A percentile compares a stretch with the other conserved stretches of the same genome.
These are phyloP conservation scores for Nidula niveotomentosa DNA, from an alignment of 1,284 basidiomycete genomes.

Conservation along the genomic window DNA sequence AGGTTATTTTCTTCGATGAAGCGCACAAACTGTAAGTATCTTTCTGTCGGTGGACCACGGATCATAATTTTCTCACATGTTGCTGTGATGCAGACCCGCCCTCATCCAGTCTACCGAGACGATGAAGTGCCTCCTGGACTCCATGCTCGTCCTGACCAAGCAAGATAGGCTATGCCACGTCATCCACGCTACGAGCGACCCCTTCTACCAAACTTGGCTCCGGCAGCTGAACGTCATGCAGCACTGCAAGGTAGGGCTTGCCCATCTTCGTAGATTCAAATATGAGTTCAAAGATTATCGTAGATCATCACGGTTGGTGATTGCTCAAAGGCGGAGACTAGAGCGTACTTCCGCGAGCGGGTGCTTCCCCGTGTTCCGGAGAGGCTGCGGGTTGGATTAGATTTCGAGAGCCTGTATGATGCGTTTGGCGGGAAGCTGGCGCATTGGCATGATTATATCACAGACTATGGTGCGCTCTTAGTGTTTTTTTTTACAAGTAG, in stretches of 20 bases:
- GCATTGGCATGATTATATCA: slow-evolving; percentile 77
- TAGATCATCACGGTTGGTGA: slow-evolving; percentile 80
- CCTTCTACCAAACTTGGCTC: slow-evolving; percentile 83
- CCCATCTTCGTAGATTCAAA: neutral
- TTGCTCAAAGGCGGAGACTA: slow-evolving; percentile 68
- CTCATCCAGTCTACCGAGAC: slow-evolving; percentile 74
- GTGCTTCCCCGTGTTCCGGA: slow-evolving; percentile 66
- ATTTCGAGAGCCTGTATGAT: slow-evolving; percentile 72
- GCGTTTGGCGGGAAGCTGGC: slow-evolving; percentile 82
- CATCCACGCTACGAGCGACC: slow-evolving; percentile 81
- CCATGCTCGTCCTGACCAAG: slow-evolving; percentile 83
- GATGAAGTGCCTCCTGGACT: slow-evolving; percentile 81
- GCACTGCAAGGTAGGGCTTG: slow-evolving; percentile 63
- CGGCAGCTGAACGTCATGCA: slow-evolving; percentile 75
- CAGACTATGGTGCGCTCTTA: slow-evolving; percentile 59
- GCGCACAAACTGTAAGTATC: slow-evolving; percentile 71
- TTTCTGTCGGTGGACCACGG: neutral
- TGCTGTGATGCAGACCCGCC: slow-evolving; percentile 46
- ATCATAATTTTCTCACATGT: slow-evolving; percentile 6
- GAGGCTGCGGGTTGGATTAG: slow-evolving; percentile 44
- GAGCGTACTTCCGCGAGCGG: slow-evolving; percentile 60
- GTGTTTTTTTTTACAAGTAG: neutral
- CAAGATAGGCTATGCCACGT: slow-evolving; percentile 82
- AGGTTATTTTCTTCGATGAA: slow-evolving; percentile 79
- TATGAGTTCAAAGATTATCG: neutral